Base-by-base conservation (phyloP, 2,329 filamentous ascomycete genomes). In the Ceratocystis eucalypticola region DNA sequence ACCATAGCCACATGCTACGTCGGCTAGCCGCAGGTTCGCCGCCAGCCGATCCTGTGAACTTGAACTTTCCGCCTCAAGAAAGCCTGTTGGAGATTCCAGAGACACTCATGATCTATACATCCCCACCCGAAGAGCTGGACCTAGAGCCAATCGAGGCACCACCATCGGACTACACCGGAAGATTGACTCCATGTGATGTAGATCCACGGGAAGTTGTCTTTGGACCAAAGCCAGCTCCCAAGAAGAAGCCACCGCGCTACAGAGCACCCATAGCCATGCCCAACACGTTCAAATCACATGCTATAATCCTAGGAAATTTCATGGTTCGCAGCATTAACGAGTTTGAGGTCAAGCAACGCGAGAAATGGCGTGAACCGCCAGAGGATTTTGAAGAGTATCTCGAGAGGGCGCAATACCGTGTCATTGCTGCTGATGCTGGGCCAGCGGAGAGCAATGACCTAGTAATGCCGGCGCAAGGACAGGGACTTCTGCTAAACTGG, bases 31-130 rank as follows among this genome's bases (percentile, higher is more conserved):
- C 6, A 62, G 68, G 0, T 20, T 67, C 12, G 25, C 48, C 4
- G 12, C 59, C 3, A 25, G 75, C 77, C 3, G 75, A 76, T 2
- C 79, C 77, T 66, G 77, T 76, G 3, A 74, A 76, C 50, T 72
- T 83, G 7, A 62, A 74, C 22, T 85, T 81, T 67, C 82, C 82
- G 0, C 78, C 82, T 0, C 71, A 74, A 1, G 66, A 71, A 2
- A 82, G 80, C 0, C 77, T 74, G 1, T 76, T 83, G 15, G 77
- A 75, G 68, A 77, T 84, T 3, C 82, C 82, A 1, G 73, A 78
- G 48, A 75, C 77, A 0, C 71, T 84, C 8, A 71, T 85, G 0
- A 69, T 84, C 41, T 76, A 83, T 70, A 77, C 80, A 55, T 70
- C 73, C 1, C 82, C 84, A 71, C 79, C 82, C 0, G 65, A 59